These are phyloP conservation scores for Eucalyptus curtisii DNA, from an alignment of 345 rosid species.

Conservation along the genomic window DNA sequence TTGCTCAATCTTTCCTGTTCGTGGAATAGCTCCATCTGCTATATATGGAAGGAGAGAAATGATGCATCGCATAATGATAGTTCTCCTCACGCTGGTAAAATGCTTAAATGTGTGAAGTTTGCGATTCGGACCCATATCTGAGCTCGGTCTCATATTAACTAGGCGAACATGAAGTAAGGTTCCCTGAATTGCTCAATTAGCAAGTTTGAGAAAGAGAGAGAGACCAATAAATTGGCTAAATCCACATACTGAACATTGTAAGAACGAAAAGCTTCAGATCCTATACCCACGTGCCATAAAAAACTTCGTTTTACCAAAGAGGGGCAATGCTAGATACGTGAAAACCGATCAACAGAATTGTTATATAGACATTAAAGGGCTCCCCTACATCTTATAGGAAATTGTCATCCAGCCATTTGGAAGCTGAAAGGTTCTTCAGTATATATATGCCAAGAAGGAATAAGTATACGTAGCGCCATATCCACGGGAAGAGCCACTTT, in stretches of 20 bases:
- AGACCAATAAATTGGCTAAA: background rate
- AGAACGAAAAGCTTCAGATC: background rate
- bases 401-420: background rate
- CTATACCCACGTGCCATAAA: background rate
- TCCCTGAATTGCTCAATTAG: background rate
- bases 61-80: background rate
- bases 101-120: background rate
- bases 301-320: background rate
- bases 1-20: background rate
- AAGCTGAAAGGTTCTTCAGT: background rate
- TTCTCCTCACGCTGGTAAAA: background rate
- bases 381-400: background rate
- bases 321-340: background rate
- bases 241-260: background rate
- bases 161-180: background rate
- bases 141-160: background rate
- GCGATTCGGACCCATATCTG: background rate
- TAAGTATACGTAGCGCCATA: background rate
- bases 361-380: background rate
- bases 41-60: background rate
- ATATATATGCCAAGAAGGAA: background rate
- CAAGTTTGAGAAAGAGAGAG: background rate
- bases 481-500: background rate
- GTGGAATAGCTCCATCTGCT: background rate
- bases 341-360: background rate